phyloP scores from a whole-genome alignment of 257 asterid genomes.

The Solanum appendiculatum region DNA sequence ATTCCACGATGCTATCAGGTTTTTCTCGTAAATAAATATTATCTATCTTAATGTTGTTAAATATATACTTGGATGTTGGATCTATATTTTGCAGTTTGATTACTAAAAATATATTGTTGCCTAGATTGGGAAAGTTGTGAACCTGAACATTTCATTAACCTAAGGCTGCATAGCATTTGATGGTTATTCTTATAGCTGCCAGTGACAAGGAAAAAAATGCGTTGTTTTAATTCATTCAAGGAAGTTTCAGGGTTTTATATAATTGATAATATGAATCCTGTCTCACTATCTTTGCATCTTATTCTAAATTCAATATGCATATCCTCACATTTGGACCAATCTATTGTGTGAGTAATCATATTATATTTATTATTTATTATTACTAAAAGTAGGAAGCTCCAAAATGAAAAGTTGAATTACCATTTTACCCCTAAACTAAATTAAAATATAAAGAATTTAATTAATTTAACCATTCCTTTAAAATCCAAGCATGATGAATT shows the following conservation, averaged over 20 bases:
- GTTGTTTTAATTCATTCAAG: background rate
- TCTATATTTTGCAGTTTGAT: background rate
- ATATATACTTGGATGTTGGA: no score
- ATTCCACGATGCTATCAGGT: slow-evolving; percentile 91
- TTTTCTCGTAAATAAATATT: background rate
- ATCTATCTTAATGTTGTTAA: background rate
- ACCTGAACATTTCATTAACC: background rate
- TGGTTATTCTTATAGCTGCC: background rate
- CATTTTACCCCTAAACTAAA: no score
- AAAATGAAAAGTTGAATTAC: no score
- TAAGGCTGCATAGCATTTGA: background rate
- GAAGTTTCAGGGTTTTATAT: background rate
- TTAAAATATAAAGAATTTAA: no score
- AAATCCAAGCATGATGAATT: no score
- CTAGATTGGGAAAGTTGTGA: background rate
- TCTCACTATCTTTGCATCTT: background rate
- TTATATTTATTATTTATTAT: no score
- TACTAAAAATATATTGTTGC: background rate
- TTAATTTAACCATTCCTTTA: no score
- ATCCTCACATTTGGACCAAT: background rate
- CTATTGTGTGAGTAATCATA: background rate
- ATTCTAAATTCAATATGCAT: background rate
- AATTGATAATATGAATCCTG: background rate
- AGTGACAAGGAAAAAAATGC: background rate
- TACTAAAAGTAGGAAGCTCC: no score